Evolutionary conservation across 371 early-diverging fungal genomes (phyloP), one percentile per base, ranked within the genome.

Genomic region (Umbelopsis sp.): DNA sequence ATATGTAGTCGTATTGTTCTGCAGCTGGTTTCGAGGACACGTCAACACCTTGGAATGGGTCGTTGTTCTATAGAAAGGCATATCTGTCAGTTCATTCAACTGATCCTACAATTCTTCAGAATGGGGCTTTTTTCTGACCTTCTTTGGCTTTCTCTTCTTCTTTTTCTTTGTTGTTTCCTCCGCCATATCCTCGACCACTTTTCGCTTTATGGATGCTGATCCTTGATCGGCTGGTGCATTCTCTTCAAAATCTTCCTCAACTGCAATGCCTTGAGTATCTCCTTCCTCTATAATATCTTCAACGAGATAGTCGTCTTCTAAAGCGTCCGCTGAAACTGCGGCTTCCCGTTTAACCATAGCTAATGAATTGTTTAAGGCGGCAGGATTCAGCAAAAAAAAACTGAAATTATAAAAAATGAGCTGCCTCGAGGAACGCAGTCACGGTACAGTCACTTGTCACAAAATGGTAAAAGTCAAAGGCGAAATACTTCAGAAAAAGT

Each of bases 261-360:
- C 29, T 64, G 71, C 77, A 16, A 70, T 66, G 0, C 70, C 83
- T 41, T 68, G 65, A 9, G 81, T 81, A 18, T 74, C 80, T 63
- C 77, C 82, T 20, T 82, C 72, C 57, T 75, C 75, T 25, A 81
- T 71, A 18, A 74, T 73, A 38, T 80, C 81, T 48, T 89, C 89
- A 14, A 80, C 76, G 41, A 80, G 80, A 67, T 88, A 91, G 70
- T 89, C 91, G 68, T 91, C 90, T 62, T 89, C 89, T 44, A 91
- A 78, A 9, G 84, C 86, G 67, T 91, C 91, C 37, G 85, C 90
- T n/a, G 87, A 75, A 8, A 74, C 44, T 64, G 68, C 35, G 48
- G 64, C 66, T 38, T 74, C 50, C 69, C 50, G 75, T 63, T 68
- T 70, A 51, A 44, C 65, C 57, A 69, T 70, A 50, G 45, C 70